Percentiles rank a stretch among this genome's conserved stretches.
Evolutionary conservation across 1,284 basidiomycete genomes (phyloP).

Genomic region (Puccinia novopanici): DNA sequence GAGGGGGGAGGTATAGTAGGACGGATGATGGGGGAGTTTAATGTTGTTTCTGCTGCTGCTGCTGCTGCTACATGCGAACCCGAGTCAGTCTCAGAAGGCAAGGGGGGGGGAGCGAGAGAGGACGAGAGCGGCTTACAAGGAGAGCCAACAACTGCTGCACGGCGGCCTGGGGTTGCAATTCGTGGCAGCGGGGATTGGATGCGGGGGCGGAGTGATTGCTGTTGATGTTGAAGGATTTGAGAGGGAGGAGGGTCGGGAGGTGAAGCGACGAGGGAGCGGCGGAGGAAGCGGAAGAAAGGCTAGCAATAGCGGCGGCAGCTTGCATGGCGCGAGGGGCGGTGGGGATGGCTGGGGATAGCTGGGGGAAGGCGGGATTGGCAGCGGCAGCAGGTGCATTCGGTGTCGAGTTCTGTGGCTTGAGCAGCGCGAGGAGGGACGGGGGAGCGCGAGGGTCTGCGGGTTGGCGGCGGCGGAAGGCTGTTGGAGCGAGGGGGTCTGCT

Average conservation of each 20-base stretch:
- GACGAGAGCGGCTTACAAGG: constrained; percentile 20
- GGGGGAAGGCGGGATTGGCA: no score
- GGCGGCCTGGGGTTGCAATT: constrained; percentile 12
- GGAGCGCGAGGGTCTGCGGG: not conserved
- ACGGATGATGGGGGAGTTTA: no score
- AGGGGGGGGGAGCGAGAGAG: not conserved
- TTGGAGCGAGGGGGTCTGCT: not conserved
- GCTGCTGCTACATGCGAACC: constrained; percentile 5
- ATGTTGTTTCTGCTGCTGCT: not conserved
- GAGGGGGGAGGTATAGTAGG: no score
- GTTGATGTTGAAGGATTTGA: not conserved
- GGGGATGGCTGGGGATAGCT: not conserved
- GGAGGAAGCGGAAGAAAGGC: not conserved
- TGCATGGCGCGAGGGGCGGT: constrained; percentile 44
- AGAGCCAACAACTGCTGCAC: constrained; percentile 47
- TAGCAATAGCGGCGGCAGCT: constrained; percentile 4
- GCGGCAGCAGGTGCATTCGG: not conserved
- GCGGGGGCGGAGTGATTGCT: not conserved
- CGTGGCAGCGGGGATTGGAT: not conserved
- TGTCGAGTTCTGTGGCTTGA: not conserved
- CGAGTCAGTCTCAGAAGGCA: not conserved
- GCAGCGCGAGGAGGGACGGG: not conserved
- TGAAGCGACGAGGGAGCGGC: not conserved
- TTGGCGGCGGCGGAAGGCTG: not conserved
- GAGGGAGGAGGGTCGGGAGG: not conserved